Base-by-base conservation (phyloP, 2,329 filamentous ascomycete genomes). In the Penicillium psychrosexuale region DNA sequence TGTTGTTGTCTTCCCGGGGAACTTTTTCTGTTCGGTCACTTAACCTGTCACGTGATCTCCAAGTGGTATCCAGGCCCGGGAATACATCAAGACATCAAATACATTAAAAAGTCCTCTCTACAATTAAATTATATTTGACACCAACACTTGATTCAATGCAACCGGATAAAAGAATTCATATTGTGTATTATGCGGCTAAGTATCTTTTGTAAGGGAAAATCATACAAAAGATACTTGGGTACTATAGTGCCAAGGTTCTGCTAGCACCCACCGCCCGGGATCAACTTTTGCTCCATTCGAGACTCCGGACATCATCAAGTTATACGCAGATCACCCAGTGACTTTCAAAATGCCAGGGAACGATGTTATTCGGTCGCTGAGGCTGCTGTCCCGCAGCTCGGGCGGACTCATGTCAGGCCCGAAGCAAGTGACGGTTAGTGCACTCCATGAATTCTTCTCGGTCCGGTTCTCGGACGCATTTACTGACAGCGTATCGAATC, bases 341-440 rank as follows among this genome's bases (percentile, higher is more conserved):
- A 28, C 51, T 30, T 36, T 58, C 56, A 68, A 28, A 63, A 76
- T 76, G 73, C 64, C 70, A 51, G 69, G 70, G 59, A 68, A 62
- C 47, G 72, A 69, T 51, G 65, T 66, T 52, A 56, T 76, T 46
- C 67, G 72, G 51, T 65, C 70, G 17, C 57, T 76, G 53, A 69
- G 66, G 60, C 71, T 72, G 70, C 68, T 76, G 19, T 69, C 72
- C 45, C 69, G 71, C 60, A 70, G 69, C 60, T 67, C 69, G 31
- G 65, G 64, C 42, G 71, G 68, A 37, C 65, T 74, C 44, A 56
- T 73, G 44, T 67, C 67, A 31, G 67, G 69, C 33, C 61, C 67
- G 46, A 68, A 74, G 61, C 60, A 69, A 8, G 66, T 71, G 44
- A 72, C 69, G 67, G 73, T 76, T 69, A 51, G 66, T 40, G 37